phyloP scores from a whole-genome alignment of 768 basidiomycete genomes.

The Suillus spraguei region DNA sequence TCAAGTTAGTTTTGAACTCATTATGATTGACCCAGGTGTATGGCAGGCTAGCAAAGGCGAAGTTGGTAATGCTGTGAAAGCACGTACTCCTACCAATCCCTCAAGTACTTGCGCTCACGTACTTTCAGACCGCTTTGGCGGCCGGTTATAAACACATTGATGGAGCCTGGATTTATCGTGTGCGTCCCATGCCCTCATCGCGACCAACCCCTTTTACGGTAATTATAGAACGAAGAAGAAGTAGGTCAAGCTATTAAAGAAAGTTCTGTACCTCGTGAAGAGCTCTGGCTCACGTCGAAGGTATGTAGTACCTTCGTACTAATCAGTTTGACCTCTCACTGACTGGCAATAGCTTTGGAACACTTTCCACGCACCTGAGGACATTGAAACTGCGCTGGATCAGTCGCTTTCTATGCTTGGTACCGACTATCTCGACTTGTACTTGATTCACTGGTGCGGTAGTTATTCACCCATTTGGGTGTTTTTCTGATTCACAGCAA shows the following conservation, averaged over 20 bases:
- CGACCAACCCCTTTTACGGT: conserved; percentile 9
- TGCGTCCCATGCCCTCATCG: conserved; percentile 28
- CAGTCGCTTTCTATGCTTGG: conserved; percentile 63
- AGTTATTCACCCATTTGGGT: not conserved
- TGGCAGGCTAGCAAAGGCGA: conserved; percentile 61
- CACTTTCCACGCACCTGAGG: conserved; percentile 71
- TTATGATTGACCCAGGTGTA: conserved; percentile 44
- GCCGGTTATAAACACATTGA: conserved; percentile 75
- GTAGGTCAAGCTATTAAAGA: conserved; percentile 64
- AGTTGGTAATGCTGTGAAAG: conserved; percentile 71
- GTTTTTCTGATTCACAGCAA: conserved; percentile 23
- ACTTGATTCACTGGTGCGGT: conserved; percentile 76
- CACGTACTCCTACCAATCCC: conserved; percentile 15
- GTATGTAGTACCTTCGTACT: conserved; percentile 19
- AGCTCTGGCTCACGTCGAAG: conserved; percentile 72
- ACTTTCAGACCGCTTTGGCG: conserved; percentile 51
- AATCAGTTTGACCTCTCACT: not conserved
- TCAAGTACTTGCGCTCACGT: not conserved
- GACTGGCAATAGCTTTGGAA: conserved; percentile 62
- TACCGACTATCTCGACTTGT: conserved; percentile 76
- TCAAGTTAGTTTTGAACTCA: conserved; percentile 11
- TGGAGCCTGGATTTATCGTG: conserved; percentile 71
- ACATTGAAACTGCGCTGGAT: conserved; percentile 67
- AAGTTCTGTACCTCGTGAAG: conserved; percentile 59
- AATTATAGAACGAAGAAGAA: conserved; percentile 62